Evolutionary conservation across 352 stramenopile species (phyloP), one percentile per base, ranked within the genome.

Genomic region (Phytophthora litchii): DNA sequence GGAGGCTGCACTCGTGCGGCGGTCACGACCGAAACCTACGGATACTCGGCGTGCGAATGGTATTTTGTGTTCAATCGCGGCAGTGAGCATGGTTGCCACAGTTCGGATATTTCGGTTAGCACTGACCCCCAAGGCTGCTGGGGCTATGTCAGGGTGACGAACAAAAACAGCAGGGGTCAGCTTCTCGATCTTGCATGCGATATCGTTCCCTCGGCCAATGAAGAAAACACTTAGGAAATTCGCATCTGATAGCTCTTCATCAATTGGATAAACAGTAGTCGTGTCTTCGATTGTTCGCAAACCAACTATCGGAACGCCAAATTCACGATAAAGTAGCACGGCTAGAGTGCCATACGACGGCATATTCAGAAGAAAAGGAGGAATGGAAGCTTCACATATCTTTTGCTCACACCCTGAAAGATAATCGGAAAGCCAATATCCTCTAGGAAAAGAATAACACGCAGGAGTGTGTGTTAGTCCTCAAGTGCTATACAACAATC

Each of bases 401-500:
- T 77, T 72, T 7, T 92, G 70, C 1, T 67, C 64, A 42, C 75
- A 89, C 6, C 80, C 79, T 7, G 54, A 67, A 12, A 89, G 49
- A 62, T 89, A 92, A 14, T 91, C 78, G 3, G 71, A 76, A 10
- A 89, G 20, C 83, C 83, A 92, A 48, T 81, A 80, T 0, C 64
- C 73, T 11, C 80, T 84, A 27, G 23, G 23, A 14, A 14, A 47
- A 49, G 25, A 31, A 14, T 17, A 40, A 19, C 27, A 16, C 52
- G 42, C 23, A n/a, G n/a, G n/a, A n/a, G n/a, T n/a, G n/a, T n/a
- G n/a, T n/a, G n/a, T 27, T 27, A 27, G 23, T 27, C 23, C 5
- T 27, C 23, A 27, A 27, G 23, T 5, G 23, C 23, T 27, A 27
- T 5, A 5, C 5, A 44, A 29, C 8, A 54, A 16, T 17, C 19